phyloP scores from a whole-genome alignment of 208 protist species.

The Herpetomonas samuelpessoai region DNA sequence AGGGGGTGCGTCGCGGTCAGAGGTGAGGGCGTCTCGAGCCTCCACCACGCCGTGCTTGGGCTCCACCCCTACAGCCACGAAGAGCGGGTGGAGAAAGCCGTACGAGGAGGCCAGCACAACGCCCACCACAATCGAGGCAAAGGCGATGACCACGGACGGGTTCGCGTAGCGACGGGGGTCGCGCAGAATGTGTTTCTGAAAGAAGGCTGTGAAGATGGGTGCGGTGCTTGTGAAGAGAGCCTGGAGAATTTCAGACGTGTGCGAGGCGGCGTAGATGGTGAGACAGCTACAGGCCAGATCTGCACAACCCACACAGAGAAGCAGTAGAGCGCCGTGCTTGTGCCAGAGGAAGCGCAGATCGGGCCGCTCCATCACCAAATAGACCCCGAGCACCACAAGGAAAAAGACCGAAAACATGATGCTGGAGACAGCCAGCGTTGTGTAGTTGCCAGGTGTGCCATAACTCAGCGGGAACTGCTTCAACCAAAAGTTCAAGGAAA shows the following conservation, averaged over 20 bases:
- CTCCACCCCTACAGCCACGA: constrained; percentile 68
- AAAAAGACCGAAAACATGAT: constrained; percentile 69
- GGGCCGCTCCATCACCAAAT: constrained; percentile 46
- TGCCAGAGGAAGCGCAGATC: constrained; percentile 44
- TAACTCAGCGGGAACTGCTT: constrained; percentile 19
- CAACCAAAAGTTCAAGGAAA: constrained; percentile 54
- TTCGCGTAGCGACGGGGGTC: constrained; percentile 46
- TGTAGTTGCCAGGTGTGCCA: constrained; percentile 65
- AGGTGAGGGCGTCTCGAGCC: constrained; percentile 7
- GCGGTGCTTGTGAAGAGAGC: constrained; percentile 46
- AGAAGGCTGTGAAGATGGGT: constrained; percentile 43
- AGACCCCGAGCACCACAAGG: constrained; percentile 39
- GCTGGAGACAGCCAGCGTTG: constrained; percentile 67
- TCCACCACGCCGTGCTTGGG: constrained; percentile 14
- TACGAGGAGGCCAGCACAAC: constrained; percentile 39
- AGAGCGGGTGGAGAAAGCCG: constrained; percentile 54
- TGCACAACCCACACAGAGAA: constrained; percentile 32
- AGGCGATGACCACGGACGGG: constrained; percentile 26
- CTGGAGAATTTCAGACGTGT: constrained; percentile 67
- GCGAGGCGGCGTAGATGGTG: constrained; percentile 52
- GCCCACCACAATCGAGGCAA: constrained; percentile 35
- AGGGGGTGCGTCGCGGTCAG: background rate
- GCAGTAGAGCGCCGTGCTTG: constrained; percentile 22
- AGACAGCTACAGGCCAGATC: constrained; percentile 51
- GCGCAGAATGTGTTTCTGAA: constrained; percentile 46